These are phyloP conservation scores for Pythium monospermum DNA, from an alignment of 352 stramenopile species.

Conservation along the genomic window DNA sequence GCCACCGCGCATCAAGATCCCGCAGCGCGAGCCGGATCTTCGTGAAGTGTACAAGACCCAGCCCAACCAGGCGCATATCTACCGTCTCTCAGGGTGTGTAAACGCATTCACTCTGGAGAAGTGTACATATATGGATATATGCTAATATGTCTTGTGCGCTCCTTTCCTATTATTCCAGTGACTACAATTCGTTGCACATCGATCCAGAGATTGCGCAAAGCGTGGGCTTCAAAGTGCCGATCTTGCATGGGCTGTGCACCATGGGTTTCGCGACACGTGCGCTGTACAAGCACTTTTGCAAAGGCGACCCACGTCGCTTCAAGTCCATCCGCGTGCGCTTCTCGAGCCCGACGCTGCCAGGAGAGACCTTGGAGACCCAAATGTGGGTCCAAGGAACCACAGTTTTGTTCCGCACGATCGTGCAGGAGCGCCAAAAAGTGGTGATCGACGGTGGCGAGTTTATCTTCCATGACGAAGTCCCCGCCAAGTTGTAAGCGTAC, in stretches of 20 bases:
- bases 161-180: too few relatives aligned
- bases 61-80: slow-evolving; percentile 82
- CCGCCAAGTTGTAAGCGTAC: slow-evolving; percentile 24
- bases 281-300: slow-evolving; percentile 78
- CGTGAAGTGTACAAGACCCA: slow-evolving; percentile 60
- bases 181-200: slow-evolving; percentile 95
- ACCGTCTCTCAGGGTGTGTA: slow-evolving; percentile 89
- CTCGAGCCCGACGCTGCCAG: slow-evolving; percentile 80
- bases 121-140: too few relatives aligned
- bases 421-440: slow-evolving; percentile 67
- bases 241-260: slow-evolving; percentile 93
- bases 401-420: slow-evolving; percentile 71
- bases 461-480: slow-evolving; percentile 34
- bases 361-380: slow-evolving; percentile 80
- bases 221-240: slow-evolving; percentile 76
- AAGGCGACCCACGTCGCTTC: slow-evolving; percentile 59
- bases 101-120: too few relatives aligned
- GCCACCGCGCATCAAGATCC: slow-evolving; percentile 67
- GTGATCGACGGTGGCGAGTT: slow-evolving; percentile 82
- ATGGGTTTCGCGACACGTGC: slow-evolving; percentile 82
- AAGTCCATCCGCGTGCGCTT: slow-evolving; percentile 87
- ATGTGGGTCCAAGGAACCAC: slow-evolving; percentile 66
- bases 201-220: slow-evolving; percentile 79
- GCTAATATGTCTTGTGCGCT: not conserved
- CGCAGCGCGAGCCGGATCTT: slow-evolving; percentile 63